Conservation (phyloP, 495 filamentous ascomycete genomes). For the Neurospora sp. region DNA sequence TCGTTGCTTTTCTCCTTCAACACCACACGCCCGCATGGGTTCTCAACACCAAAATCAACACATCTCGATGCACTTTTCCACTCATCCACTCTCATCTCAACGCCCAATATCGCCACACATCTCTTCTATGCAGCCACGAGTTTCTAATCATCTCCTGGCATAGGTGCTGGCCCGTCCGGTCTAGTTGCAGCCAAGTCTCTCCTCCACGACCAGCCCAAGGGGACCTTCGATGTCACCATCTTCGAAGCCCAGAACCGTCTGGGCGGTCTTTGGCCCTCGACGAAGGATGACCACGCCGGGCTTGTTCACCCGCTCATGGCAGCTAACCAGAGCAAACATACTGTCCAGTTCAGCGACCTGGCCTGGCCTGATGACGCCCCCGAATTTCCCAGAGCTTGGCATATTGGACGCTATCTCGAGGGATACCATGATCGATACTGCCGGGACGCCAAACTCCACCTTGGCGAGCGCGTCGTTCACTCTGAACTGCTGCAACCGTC, state of each 20-base stretch:
- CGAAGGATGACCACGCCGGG: conserved; percentile 30
- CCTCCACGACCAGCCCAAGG: conserved; percentile 46
- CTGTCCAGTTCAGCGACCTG: conserved; percentile 70
- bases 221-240: conserved; percentile 55
- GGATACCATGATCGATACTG: conserved; percentile 52
- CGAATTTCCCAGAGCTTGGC: conserved; percentile 62
- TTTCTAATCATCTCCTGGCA: not conserved
- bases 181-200: conserved; percentile 76
- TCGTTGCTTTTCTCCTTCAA: not conserved
- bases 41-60: not conserved
- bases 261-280: conserved; percentile 68
- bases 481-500: conserved; percentile 24
- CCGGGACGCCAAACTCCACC: conserved; percentile 32
- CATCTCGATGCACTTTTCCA: not conserved
- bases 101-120: not conserved
- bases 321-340: conserved; percentile 71
- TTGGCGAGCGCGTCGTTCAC: conserved; percentile 44
- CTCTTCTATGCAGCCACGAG: not conserved
- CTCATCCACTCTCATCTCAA: not conserved
- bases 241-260: conserved; percentile 57
- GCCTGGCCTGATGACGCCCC: conserved; percentile 49
- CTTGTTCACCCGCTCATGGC: conserved; percentile 58
- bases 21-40: not conserved
- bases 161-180: conserved; percentile 73
- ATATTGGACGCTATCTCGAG: conserved; percentile 66